A percentile compares a stretch with the other conserved stretches of the same genome.
Evolutionary conservation across 1,284 basidiomycete genomes (phyloP).

Genomic region (Sparassis latifolia): DNA sequence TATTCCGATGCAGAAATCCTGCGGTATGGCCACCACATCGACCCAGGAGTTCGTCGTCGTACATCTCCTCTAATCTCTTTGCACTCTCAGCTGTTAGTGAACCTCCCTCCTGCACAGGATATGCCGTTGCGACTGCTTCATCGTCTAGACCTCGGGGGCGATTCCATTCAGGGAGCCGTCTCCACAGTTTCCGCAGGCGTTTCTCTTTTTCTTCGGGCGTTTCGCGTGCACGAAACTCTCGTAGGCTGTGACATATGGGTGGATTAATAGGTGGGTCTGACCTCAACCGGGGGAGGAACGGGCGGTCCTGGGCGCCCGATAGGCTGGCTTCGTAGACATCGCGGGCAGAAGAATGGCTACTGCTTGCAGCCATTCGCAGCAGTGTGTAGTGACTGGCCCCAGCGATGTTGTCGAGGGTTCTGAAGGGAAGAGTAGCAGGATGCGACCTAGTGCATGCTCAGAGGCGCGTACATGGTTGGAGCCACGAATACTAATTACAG

Average conservation of each 20-base stretch:
- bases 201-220: conserved; percentile 53
- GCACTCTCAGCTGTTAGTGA: conserved; percentile 63
- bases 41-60: conserved; percentile 72
- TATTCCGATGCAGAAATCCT: conserved; percentile 37
- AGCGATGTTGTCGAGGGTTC: too few species aligned
- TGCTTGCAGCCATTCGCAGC: background rate
- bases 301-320: conserved; percentile 46
- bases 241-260: conserved; percentile 41
- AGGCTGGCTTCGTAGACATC: conserved; percentile 46
- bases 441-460: too few species aligned
- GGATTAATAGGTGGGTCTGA: conserved; percentile 41
- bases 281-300: conserved; percentile 51
- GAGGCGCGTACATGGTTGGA: too few species aligned
- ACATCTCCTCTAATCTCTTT: conserved; percentile 60
- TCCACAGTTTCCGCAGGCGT: conserved; percentile 56
- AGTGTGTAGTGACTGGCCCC: background rate
- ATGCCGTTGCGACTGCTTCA: conserved; percentile 23
- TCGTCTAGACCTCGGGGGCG: conserved; percentile 21
- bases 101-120: conserved; percentile 22
- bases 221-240: conserved; percentile 60
- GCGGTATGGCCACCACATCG: conserved; percentile 49
- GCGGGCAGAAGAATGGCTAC: conserved; percentile 25
- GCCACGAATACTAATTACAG: too few species aligned
- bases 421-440: too few species aligned
- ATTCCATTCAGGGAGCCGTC: conserved; percentile 37